Conservation (phyloP, 305 asterid species). For the Fraxinus baroniana region DNA sequence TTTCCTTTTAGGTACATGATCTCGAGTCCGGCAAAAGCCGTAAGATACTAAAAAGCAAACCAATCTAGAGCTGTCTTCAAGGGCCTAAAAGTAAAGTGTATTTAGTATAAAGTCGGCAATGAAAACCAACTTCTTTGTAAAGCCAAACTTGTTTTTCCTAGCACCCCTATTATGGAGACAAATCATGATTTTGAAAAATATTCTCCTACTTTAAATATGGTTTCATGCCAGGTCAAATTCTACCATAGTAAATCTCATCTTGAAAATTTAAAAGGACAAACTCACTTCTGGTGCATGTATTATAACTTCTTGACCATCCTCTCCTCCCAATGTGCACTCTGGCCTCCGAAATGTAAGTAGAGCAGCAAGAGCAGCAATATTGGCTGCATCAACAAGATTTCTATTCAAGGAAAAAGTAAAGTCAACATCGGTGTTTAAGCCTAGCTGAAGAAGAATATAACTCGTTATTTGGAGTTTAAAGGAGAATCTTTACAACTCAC, state of each 20-base stretch:
- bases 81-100: not conserved
- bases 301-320: slow-evolving; percentile 76
- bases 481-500: slow-evolving; percentile 40
- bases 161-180: not conserved
- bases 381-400: slow-evolving; percentile 94
- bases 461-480: slow-evolving; percentile 13
- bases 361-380: slow-evolving; percentile 91
- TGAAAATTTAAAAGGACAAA: slow-evolving; percentile 7
- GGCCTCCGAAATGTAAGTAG: slow-evolving; percentile 87
- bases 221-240: not conserved
- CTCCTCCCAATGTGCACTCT: slow-evolving; percentile 85
- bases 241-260: too few species aligned
- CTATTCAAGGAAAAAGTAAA: slow-evolving; percentile 36
- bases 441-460: slow-evolving; percentile 1
- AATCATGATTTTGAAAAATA: slow-evolving; percentile 10
- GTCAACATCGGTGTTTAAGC: not conserved
- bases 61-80: not conserved
- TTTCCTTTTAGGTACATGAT: not conserved
- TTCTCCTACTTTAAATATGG: not conserved
- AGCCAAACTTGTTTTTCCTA: not conserved
- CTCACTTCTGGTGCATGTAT: slow-evolving; percentile 76
- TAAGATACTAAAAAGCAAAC: not conserved
- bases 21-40: not conserved
- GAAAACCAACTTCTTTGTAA: slow-evolving; percentile 2
- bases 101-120: slow-evolving; percentile 6